Evolutionary conservation across 805 yeast genomes (phyloP), one percentile per base, ranked within the genome.

Genomic region (Starmerella khaoyaiensis): DNA sequence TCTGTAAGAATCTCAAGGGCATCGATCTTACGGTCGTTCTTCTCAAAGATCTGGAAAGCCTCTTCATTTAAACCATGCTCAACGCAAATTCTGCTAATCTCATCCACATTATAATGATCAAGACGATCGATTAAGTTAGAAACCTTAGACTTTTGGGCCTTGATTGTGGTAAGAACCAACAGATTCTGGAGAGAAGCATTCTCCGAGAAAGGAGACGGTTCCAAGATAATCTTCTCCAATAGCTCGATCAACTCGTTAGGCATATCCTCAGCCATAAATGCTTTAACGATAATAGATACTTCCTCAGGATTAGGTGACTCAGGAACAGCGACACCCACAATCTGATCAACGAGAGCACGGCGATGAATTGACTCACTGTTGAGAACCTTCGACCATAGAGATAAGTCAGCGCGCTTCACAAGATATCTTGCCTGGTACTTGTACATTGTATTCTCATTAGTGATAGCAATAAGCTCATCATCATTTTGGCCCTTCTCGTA

Each of bases 391-490:
- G 72, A 62, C 96, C 97, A 90, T 47, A 90, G 68, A 5, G 61
- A 68, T 18, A 75, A 65, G 56, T 90, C 95, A n/a, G 94, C 82
- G 59, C 94, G 79, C 44, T 74, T 67, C 50, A 90, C 71, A 52
- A 90, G 68, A 58, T 90, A 90, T 60, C 97, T 77, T n/a, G 97
- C 97, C 68, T 90, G 98, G 63, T 90, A 87, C 61, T 90, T 90
- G 71, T 80, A 90, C 99, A 90, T 90, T 51, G 90, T 73, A 60
- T 90, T 90, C 55, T 90, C 97, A 60, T 90, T 90, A 49, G 98
- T 90, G 60, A 90, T 84, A 55, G 72, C 69, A 53, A 90, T 73
- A 54, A 90, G 71, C 59, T 90, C 98, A 40, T 68, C 77, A 58
- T 90, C 95, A 53, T 87, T 86, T 37, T 70, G 67, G 56, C 99